Base-by-base conservation (phyloP, 2,329 filamentous ascomycete species). In the Trichophyton equinum region DNA sequence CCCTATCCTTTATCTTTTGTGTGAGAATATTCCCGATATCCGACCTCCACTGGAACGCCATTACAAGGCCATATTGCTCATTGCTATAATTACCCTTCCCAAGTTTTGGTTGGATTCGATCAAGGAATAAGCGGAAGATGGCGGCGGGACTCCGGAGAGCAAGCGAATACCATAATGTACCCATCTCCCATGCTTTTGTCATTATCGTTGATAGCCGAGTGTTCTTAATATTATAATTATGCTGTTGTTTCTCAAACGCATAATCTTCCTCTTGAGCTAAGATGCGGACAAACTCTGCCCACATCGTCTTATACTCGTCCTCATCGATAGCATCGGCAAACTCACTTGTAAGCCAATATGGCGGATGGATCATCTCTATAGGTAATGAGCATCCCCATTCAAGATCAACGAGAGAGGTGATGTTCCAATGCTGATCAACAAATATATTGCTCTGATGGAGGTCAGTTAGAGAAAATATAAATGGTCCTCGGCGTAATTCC, bases 391-490 rank as follows among this genome's bases (percentile, higher is more conserved):
- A 61, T 13, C 68, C 66, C 68, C 68, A 75, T 62, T 75, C 71
- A 3, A 73, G 66, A 57, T 75, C 72, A 61, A 74, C 68, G 6
- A 74, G 57, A 49, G 58, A 64, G 36, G 64, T 70, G 38, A 75
- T 64, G 56, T 72, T 68, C 70, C 71, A 74, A 38, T 73, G 55
- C 13, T 68, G 58, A 60, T 75, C 71, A 3, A 74, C 71, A 56
- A 75, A 69, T 13, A 74, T 71, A 59, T 66, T 66, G 38, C 61
- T 64, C n/a, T 60, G 33, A 61, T 64, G 61, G 5, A 66, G 62
- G 60, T 77, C 73, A 20, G 71, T 74, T 20, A 76, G 65, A 1
- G 53, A 64, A 53, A 69, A 64, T 47, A 70, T 61, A 62, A 73
- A 76, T 0, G 70, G 71, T 1, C 73, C 72, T 27, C 44, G 51